phyloP scores from a whole-genome alignment of 2,329 filamentous ascomycete genomes.

The Aspergillus arachidicola region DNA sequence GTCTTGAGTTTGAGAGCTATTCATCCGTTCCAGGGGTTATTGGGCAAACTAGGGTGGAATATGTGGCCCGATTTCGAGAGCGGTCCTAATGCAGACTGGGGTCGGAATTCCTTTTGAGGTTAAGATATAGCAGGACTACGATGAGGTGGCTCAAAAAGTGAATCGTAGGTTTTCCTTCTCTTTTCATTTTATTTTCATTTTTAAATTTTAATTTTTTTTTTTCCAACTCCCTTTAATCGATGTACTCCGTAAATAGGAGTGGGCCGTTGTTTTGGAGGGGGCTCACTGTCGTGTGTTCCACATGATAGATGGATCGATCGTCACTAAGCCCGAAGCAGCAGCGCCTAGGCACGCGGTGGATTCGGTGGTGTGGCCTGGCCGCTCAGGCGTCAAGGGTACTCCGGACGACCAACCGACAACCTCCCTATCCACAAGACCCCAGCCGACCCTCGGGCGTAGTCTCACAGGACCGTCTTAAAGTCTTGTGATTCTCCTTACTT shows the following conservation, averaged over 20 bases:
- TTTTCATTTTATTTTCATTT: not conserved
- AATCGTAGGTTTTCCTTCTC: not conserved
- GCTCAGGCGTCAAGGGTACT: constrained; percentile 19
- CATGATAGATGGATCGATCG: not conserved
- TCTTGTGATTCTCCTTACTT: constrained; percentile 14
- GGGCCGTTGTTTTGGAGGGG: not conserved
- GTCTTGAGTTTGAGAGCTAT: not conserved
- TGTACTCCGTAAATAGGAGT: not conserved
- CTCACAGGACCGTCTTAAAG: constrained; percentile 5
- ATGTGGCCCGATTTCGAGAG: not conserved
- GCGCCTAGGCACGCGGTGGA: constrained; percentile 3
- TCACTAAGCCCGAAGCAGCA: constrained; percentile 10
- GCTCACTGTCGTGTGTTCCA: not conserved
- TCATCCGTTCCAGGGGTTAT: not conserved
- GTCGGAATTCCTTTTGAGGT: not conserved
- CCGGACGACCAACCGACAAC: constrained; percentile 12
- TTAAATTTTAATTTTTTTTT: not conserved
- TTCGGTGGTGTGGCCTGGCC: constrained; percentile 15
- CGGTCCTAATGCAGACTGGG: not conserved
- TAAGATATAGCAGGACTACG: not conserved
- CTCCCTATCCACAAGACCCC: constrained; percentile 18
- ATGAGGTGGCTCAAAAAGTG: not conserved
- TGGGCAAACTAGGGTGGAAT: not conserved
- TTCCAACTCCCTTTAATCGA: not conserved
- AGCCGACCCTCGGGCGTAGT: constrained; percentile 15